Evolutionary conservation across 495 filamentous ascomycete genomes (phyloP).

Genomic region (Xylaria flabelliformis): DNA sequence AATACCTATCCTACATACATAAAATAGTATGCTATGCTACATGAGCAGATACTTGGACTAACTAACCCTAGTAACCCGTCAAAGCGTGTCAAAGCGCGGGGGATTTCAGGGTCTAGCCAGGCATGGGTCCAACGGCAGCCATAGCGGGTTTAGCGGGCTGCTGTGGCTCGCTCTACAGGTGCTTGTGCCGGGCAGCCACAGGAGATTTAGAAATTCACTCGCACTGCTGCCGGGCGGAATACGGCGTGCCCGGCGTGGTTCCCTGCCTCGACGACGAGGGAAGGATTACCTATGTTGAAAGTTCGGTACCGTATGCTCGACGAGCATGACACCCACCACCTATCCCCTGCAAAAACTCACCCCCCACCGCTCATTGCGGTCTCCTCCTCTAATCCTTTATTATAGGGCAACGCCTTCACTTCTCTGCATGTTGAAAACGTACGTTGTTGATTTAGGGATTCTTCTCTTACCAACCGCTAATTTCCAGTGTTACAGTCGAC

Average conservation of each 20-base stretch:
- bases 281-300: not conserved
- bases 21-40: no score
- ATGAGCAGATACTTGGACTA: no score
- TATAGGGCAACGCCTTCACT: not conserved
- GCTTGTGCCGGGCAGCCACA: not conserved
- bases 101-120: not conserved
- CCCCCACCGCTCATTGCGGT: not conserved
- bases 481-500: not conserved
- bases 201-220: not conserved
- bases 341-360: not conserved
- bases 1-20: not conserved
- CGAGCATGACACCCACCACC: not conserved
- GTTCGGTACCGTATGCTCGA: not conserved
- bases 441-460: not conserved
- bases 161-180: not conserved
- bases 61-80: not conserved
- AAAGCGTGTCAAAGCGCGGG: not conserved
- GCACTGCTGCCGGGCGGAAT: not conserved
- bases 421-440: not conserved
- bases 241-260: not conserved
- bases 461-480: not conserved
- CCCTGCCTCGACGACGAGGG: not conserved
- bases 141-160: not conserved
- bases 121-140: conserved; percentile 6
- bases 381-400: not conserved